Conservation (phyloP, 345 rosid species). For the Cochlearia excelsa region DNA sequence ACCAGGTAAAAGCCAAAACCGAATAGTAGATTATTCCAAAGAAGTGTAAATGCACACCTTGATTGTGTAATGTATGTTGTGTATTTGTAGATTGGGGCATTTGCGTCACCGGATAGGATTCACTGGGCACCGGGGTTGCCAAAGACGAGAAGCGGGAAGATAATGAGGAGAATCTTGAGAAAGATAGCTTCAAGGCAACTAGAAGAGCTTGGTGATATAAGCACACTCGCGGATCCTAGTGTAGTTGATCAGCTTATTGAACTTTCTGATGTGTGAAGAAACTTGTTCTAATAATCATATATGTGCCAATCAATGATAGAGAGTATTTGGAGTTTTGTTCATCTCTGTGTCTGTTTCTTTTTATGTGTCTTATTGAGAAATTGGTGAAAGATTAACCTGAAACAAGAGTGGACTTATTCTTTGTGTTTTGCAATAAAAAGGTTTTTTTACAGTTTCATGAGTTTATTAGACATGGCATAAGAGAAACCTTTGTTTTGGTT, state of each 20-base stretch:
- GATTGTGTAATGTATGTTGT: conserved; percentile 3
- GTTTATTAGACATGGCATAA: no score
- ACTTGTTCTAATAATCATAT: no score
- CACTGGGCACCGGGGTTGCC: conserved; percentile 98
- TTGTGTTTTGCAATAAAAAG: no score
- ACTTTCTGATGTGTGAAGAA: conserved; percentile 51
- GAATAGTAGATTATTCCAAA: neutral
- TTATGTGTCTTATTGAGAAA: no score
- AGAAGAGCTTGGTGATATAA: conserved; percentile 86
- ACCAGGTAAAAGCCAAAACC: conserved; percentile 49
- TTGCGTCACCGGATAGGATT: conserved; percentile 90
- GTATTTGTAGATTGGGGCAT: conserved; percentile 64
- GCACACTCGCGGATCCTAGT: conserved; percentile 89
- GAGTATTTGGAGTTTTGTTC: conserved; percentile 11
- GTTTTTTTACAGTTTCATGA: no score
- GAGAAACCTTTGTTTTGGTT: no score
- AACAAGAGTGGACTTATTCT: no score
- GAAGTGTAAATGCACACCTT: neutral
- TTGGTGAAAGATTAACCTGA: no score
- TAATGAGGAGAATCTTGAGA: conserved; percentile 91
- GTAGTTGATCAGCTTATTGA: conserved; percentile 76
- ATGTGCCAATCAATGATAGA: neutral
- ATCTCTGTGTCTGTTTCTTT: neutral
- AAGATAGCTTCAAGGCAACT: conserved; percentile 86
- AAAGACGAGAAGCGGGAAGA: conserved; percentile 97